These are phyloP conservation scores for Gossypium longicalyx DNA, from an alignment of 345 rosid species.

Conservation along the genomic window DNA sequence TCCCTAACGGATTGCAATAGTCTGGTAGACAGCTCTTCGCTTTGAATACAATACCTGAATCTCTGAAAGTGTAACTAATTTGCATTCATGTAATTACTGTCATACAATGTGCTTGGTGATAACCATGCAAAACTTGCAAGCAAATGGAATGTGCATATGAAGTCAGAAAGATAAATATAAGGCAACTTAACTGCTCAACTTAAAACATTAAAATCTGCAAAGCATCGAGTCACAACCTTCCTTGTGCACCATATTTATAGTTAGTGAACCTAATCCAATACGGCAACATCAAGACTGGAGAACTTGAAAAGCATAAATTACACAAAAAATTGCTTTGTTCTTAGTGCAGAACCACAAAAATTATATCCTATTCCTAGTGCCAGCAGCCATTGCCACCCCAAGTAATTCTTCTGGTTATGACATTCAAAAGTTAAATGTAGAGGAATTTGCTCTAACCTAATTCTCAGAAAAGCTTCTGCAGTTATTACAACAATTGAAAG, in stretches of 20 bases:
- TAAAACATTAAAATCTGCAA: neutral
- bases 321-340: neutral
- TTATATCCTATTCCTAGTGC: neutral
- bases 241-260: neutral
- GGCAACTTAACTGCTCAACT: neutral
- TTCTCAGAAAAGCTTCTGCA: neutral
- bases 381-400: neutral
- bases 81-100: neutral
- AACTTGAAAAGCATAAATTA: constrained; percentile 1
- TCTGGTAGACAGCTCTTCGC: neutral
- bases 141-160: neutral
- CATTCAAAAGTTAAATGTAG: neutral
- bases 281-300: neutral
- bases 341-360: constrained; percentile 6
- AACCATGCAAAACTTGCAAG: neutral
- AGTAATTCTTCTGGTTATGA: neutral
- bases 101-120: neutral
- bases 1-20: neutral
- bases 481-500: neutral
- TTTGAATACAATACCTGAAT: neutral
- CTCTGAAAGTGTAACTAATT: neutral
- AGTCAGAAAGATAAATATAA: neutral
- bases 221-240: neutral
- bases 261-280: neutral
- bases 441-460: neutral